Evolutionary conservation across 2,329 filamentous ascomycete species (phyloP).

Genomic region (Sarocladium oryzae): DNA sequence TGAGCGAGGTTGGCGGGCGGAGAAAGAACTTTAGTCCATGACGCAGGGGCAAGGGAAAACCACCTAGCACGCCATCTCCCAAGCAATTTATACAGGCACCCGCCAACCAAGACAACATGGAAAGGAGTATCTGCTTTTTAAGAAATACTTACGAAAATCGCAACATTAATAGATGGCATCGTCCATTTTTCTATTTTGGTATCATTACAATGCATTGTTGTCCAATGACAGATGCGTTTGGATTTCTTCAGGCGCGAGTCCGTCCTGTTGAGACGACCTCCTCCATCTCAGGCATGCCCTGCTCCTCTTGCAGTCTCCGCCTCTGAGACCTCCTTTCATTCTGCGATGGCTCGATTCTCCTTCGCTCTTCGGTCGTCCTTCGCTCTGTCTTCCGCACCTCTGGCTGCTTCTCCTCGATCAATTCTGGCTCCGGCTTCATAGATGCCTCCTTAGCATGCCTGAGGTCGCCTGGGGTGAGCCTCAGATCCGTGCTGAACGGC

Average conservation of each 20-base stretch:
- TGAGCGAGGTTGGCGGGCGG: background rate
- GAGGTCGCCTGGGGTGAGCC: conserved; percentile 64
- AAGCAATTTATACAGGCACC: no score
- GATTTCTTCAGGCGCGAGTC: background rate
- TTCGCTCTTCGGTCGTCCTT: background rate
- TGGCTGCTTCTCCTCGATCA: conserved; percentile 22
- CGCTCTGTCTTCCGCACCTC: conserved; percentile 12
- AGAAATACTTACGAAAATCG: no score
- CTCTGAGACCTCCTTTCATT: conserved; percentile 14
- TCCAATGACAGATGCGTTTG: background rate
- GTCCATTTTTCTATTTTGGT: conserved; percentile 5
- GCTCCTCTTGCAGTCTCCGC: conserved; percentile 12
- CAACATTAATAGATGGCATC: no score
- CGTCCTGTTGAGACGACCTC: conserved; percentile 15
- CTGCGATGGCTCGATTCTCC: background rate
- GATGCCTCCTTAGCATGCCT: conserved; percentile 64
- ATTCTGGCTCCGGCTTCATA: conserved; percentile 24
- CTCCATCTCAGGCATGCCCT: conserved; percentile 22
- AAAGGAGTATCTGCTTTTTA: no score
- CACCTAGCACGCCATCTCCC: no score
- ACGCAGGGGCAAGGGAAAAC: background rate
- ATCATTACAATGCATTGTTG: conserved; percentile 6
- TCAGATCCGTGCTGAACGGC: conserved; percentile 64
- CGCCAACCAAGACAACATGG: no score
- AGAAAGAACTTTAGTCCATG: background rate